Evolutionary conservation across 2,329 filamentous ascomycete species (phyloP).

Genomic region (Aspergillus bombycis): DNA sequence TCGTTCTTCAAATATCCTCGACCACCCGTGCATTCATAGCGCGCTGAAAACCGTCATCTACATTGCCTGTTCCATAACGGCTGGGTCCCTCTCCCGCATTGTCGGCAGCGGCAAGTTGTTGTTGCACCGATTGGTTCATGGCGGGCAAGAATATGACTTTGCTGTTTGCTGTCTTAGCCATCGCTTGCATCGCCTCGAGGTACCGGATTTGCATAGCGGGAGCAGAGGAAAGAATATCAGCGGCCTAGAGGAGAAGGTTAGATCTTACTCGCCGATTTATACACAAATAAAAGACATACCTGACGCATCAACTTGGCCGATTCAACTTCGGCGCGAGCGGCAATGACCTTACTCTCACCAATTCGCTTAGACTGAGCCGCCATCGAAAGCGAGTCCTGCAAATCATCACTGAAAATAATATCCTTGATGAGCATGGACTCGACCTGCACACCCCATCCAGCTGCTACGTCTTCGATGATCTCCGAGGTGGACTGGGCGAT

Average conservation of each 20-base stretch:
- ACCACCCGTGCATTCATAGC: slow-evolving; percentile 81
- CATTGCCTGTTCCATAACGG: slow-evolving; percentile 51
- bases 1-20: slow-evolving; percentile 73
- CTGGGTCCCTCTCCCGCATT: slow-evolving; percentile 60
- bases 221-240: slow-evolving; percentile 87
- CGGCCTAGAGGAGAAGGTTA: slow-evolving; percentile 56
- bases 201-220: slow-evolving; percentile 99
- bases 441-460: slow-evolving; percentile 92
- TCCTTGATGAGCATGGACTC: slow-evolving; percentile 99
- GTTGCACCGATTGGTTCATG: slow-evolving; percentile 60
- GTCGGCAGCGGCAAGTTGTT: slow-evolving; percentile 54
- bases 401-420: slow-evolving; percentile 93
- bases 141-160: slow-evolving; percentile 85
- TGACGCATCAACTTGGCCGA: slow-evolving; percentile 82
- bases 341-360: slow-evolving; percentile 97
- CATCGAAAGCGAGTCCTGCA: slow-evolving; percentile 97
- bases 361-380: slow-evolving; percentile 98
- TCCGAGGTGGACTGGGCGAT: slow-evolving; percentile 92
- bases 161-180: slow-evolving; percentile 90
- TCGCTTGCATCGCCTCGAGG: slow-evolving; percentile 97
- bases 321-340: slow-evolving; percentile 94
- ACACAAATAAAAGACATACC: slow-evolving; percentile 34
- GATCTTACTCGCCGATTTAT: not conserved
- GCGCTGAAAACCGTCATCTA: slow-evolving; percentile 69
- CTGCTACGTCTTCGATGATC: slow-evolving; percentile 94